Conservation (phyloP, 768 basidiomycete genomes). For the Pleurotus ostreatus region DNA sequence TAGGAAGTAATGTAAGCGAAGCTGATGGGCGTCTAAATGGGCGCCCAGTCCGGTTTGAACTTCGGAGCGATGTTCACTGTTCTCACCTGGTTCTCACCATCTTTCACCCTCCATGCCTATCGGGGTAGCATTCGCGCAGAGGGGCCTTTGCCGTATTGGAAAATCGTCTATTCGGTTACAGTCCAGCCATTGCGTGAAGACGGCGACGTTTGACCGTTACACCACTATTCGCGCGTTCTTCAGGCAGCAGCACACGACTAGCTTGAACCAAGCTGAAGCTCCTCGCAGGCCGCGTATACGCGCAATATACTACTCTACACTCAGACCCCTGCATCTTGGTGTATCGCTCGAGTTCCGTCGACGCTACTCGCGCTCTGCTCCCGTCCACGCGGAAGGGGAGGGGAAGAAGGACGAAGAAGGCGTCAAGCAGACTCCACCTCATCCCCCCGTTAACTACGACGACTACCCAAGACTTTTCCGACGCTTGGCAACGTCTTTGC, state of each 20-base stretch:
- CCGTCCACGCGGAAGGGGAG: neutral
- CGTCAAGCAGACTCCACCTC: neutral
- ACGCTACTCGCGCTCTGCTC: neutral
- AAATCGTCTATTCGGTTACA: neutral
- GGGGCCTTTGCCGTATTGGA: neutral
- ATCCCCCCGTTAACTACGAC: conserved; percentile 41
- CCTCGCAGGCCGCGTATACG: too few relatives aligned
- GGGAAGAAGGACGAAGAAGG: neutral
- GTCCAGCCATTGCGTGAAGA: conserved; percentile 14
- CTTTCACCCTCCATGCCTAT: neutral
- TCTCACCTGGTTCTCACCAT: too few relatives aligned
- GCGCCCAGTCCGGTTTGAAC: neutral
- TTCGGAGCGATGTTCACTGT: neutral
- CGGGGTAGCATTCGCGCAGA: neutral
- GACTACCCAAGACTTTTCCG: conserved; percentile 81
- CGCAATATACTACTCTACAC: too few relatives aligned
- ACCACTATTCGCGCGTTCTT: conserved; percentile 57
- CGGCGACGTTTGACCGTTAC: conserved; percentile 50
- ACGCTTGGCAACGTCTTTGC: conserved; percentile 72
- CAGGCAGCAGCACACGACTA: conserved; percentile 29
- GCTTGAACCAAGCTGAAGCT: neutral
- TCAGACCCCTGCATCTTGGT: neutral
- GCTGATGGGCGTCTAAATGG: neutral
- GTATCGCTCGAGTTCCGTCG: neutral
- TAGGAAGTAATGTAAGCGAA: too few relatives aligned